Evolutionary conservation across 208 protist species (phyloP).

Genomic region (Trichomonas vaginalis): DNA sequence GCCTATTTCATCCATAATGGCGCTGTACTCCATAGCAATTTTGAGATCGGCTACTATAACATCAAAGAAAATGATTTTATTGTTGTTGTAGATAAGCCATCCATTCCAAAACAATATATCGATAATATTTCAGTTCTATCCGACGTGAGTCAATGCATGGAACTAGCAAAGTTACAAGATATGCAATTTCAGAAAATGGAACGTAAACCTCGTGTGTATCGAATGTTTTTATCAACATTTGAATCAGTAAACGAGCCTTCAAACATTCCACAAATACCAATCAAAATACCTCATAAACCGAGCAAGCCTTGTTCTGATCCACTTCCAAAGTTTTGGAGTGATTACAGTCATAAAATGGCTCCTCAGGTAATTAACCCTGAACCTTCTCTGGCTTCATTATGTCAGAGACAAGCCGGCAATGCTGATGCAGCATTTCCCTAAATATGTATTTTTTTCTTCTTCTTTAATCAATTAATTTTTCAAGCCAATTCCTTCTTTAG

Average conservation of each 20-base stretch:
- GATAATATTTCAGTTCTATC: neutral
- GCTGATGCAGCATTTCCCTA: neutral
- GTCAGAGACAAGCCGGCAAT: neutral
- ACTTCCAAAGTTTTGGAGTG: neutral
- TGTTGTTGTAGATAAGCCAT: neutral
- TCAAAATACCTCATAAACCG: neutral
- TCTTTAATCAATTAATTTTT: too few species aligned
- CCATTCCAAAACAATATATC: neutral
- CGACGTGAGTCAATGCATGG: neutral
- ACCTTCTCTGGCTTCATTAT: neutral
- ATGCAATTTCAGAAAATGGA: neutral
- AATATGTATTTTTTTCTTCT: neutral
- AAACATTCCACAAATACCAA: neutral
- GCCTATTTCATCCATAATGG: neutral
- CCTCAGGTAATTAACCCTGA: neutral
- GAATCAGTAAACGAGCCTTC: neutral
- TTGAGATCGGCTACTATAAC: neutral
- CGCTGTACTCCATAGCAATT: neutral
- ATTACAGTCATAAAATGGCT: neutral
- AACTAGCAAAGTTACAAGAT: neutral
- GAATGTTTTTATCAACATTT: neutral
- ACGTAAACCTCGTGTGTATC: neutral
- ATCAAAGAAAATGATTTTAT: neutral
- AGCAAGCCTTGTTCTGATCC: neutral
- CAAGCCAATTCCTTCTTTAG: too few species aligned